Percentiles rank a stretch among this genome's conserved stretches.
Evolutionary conservation across 208 protist species (phyloP).

Genomic region (Leishmania arabica): DNA sequence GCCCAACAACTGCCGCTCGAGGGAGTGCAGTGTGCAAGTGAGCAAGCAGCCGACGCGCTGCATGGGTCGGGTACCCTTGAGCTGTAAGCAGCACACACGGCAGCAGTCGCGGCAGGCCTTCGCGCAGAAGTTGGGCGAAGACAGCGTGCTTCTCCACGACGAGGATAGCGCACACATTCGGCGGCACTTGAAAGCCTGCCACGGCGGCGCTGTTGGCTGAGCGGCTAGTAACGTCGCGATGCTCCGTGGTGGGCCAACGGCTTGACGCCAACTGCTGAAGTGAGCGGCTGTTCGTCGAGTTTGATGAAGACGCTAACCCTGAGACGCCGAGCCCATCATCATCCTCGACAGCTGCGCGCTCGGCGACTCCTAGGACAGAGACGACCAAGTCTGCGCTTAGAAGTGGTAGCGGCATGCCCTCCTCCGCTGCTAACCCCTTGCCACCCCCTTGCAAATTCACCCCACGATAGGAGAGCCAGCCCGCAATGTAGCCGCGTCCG

Average conservation of each 20-base stretch:
- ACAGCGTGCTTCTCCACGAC: slow-evolving; percentile 90
- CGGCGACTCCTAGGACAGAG: neutral
- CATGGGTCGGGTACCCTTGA: slow-evolving; percentile 76
- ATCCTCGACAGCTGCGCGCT: neutral
- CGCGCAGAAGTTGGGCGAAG: slow-evolving; percentile 69
- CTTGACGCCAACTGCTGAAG: neutral
- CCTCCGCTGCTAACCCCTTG: neutral
- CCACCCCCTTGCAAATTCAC: slow-evolving; percentile 16
- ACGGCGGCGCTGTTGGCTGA: neutral
- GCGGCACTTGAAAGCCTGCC: slow-evolving; percentile 30
- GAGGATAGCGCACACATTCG: slow-evolving; percentile 63
- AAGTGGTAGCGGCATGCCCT: slow-evolving; percentile 31
- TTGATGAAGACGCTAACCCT: neutral
- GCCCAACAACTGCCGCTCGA: slow-evolving; percentile 60
- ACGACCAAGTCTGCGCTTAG: slow-evolving; percentile 20
- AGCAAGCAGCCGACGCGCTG: slow-evolving; percentile 63
- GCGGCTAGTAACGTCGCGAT: neutral
- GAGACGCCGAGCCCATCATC: neutral
- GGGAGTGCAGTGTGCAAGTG: slow-evolving; percentile 55
- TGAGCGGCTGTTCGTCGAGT: neutral
- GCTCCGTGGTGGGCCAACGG: neutral
- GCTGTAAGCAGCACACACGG: slow-evolving; percentile 82
- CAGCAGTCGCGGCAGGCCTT: slow-evolving; percentile 46
- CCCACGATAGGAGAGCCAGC: slow-evolving; percentile 52
- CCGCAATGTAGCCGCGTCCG: slow-evolving; percentile 65